These are phyloP conservation scores for sweet orange (Citrus sinensis) DNA, from an alignment of 345 rosid genomes.

Conservation along the genomic window DNA sequence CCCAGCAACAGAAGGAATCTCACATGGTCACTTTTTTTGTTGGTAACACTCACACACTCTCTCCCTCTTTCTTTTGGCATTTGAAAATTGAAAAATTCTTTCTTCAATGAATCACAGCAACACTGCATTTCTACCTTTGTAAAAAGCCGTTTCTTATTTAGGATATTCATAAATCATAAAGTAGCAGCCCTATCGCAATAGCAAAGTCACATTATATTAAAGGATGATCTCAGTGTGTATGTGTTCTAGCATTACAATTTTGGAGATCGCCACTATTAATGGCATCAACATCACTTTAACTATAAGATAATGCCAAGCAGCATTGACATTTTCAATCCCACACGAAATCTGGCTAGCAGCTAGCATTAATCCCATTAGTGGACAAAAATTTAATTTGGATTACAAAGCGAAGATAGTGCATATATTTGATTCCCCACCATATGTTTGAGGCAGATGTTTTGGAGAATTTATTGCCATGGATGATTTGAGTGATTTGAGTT, in stretches of 20 bases:
- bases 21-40: constrained; percentile 97
- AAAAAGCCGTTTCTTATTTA: neutral
- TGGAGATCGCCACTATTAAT: no score
- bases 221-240: neutral
- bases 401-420: neutral
- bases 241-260: neutral
- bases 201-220: neutral
- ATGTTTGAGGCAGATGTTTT: neutral
- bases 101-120: neutral
- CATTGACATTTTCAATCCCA: neutral
- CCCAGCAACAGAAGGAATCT: constrained; percentile 81
- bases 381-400: neutral
- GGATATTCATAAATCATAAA: neutral
- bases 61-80: neutral
- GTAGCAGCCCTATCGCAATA: neutral
- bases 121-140: neutral
- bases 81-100: neutral
- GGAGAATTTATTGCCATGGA: neutral
- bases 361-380: neutral
- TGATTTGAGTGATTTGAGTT: neutral
- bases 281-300: neutral
- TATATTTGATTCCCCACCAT: neutral
- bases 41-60: constrained; percentile 42
- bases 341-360: neutral
- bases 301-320: neutral